Conservation (phyloP, 106 monocot species). For the Hemerocallis citrina region DNA sequence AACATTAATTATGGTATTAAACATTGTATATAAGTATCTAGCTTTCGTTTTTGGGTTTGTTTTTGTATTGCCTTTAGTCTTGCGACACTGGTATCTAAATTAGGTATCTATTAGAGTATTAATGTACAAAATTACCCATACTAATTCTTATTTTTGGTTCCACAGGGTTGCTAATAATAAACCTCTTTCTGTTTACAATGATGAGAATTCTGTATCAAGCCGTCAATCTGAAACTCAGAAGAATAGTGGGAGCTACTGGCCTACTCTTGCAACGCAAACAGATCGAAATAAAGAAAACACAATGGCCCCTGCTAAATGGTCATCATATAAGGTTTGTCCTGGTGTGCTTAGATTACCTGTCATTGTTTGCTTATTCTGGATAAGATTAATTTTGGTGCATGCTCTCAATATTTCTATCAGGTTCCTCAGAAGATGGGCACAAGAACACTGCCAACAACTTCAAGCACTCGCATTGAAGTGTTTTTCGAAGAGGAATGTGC, state of each 20-base stretch:
- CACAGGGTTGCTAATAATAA: constrained; percentile 44
- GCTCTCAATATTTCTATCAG: constrained; percentile 20
- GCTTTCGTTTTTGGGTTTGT: no score
- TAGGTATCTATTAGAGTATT: no score
- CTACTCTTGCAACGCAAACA: constrained; percentile 44
- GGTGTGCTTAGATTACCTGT: background rate
- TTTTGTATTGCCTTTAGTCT: no score
- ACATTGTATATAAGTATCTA: no score
- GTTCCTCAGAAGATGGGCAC: constrained; percentile 48
- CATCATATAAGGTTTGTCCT: constrained; percentile 54
- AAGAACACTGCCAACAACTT: constrained; percentile 14
- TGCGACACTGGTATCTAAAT: no score
- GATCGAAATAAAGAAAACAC: constrained; percentile 87
- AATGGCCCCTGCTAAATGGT: constrained; percentile 62
- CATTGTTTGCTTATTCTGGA: no score
- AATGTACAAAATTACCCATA: background rate
- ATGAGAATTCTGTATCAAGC: constrained; percentile 23
- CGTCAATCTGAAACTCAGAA: constrained; percentile 16
- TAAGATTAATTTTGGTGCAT: background rate
- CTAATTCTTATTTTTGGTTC: background rate
- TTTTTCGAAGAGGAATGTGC: constrained; percentile 74
- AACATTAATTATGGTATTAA: no score
- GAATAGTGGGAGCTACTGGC: constrained; percentile 46
- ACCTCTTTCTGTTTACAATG: constrained; percentile 59
- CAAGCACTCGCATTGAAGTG: constrained; percentile 52